Conservation (phyloP, 2,329 filamentous ascomycete species). For the Aspergillus pseudotamarii region DNA sequence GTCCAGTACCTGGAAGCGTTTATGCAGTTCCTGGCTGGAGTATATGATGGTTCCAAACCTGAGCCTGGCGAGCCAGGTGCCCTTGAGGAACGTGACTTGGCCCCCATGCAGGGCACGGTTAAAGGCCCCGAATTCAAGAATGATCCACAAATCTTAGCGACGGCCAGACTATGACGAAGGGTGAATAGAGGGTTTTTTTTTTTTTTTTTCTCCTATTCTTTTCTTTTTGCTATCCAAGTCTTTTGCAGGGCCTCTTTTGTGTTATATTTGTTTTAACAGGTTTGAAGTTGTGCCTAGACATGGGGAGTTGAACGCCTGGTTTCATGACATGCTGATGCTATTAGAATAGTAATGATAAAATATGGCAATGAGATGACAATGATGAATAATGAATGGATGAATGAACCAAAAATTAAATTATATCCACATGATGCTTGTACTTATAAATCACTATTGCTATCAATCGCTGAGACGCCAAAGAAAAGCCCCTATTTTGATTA, state of each 20-base stretch:
- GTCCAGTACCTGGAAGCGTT: slow-evolving; percentile 13
- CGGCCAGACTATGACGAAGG: not conserved
- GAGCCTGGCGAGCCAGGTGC: not conserved
- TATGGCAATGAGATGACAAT: not conserved
- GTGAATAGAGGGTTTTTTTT: not conserved
- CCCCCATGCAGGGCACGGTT: slow-evolving; percentile 13
- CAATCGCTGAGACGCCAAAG: not conserved
- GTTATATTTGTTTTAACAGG: not conserved
- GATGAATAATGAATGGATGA: not conserved
- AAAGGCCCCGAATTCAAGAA: slow-evolving; percentile 11
- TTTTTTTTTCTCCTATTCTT: not conserved
- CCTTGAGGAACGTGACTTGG: slow-evolving; percentile 17
- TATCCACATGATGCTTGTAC: not conserved
- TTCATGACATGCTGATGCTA: not conserved
- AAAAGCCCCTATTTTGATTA: not conserved
- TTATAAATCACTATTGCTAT: not conserved
- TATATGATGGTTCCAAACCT: slow-evolving; percentile 12
- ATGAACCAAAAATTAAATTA: not conserved
- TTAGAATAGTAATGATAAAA: not conserved
- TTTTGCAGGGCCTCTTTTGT: not conserved
- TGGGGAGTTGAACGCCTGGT: not conserved
- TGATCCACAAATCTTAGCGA: slow-evolving; percentile 11
- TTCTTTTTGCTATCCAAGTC: not conserved
- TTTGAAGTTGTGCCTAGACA: not conserved
- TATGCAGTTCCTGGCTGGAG: slow-evolving; percentile 18